Evolutionary conservation across 2,329 filamentous ascomycete species (phyloP).

Genomic region (Curvularia verruculosa): DNA sequence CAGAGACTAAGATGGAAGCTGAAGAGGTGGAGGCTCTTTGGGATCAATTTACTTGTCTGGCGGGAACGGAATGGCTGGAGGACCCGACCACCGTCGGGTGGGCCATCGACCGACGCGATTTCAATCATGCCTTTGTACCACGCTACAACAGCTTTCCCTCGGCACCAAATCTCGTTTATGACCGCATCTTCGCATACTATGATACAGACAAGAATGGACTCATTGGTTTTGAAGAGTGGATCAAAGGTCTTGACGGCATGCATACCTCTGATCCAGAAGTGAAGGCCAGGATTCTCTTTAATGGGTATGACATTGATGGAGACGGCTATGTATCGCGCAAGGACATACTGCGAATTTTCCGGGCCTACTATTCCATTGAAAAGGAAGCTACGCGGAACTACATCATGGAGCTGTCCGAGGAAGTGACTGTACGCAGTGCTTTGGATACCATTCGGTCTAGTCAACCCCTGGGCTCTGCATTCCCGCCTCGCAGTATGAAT

Average conservation of each 20-base stretch:
- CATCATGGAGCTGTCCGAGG: constrained; percentile 75
- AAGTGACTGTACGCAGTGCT: constrained; percentile 67
- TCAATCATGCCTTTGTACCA: constrained; percentile 87
- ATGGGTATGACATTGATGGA: constrained; percentile 87
- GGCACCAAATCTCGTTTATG: constrained; percentile 87
- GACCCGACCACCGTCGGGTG: constrained; percentile 79
- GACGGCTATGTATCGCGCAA: constrained; percentile 85
- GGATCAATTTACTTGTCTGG: constrained; percentile 96
- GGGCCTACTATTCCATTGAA: constrained; percentile 89
- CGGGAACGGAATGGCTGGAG: constrained; percentile 79
- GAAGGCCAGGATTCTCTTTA: constrained; percentile 68
- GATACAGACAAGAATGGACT: constrained; percentile 87
- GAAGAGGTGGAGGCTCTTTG: constrained; percentile 91
- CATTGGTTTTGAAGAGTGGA: constrained; percentile 91
- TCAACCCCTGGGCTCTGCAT: constrained; percentile 55
- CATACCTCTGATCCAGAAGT: constrained; percentile 56
- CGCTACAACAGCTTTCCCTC: constrained; percentile 79
- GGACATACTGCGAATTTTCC: constrained; percentile 90
- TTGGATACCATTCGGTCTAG: constrained; percentile 52
- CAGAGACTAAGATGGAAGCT: constrained; percentile 66
- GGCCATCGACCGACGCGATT: constrained; percentile 90
- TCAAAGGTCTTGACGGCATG: constrained; percentile 76
- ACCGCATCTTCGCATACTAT: constrained; percentile 96
- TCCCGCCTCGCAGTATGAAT: constrained; percentile 47
- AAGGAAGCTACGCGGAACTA: constrained; percentile 87